A percentile compares a stretch with the other conserved stretches of the same genome.
Evolutionary conservation across 257 asterid genomes (phyloP).

Genomic region (Gentiana macrophylla): DNA sequence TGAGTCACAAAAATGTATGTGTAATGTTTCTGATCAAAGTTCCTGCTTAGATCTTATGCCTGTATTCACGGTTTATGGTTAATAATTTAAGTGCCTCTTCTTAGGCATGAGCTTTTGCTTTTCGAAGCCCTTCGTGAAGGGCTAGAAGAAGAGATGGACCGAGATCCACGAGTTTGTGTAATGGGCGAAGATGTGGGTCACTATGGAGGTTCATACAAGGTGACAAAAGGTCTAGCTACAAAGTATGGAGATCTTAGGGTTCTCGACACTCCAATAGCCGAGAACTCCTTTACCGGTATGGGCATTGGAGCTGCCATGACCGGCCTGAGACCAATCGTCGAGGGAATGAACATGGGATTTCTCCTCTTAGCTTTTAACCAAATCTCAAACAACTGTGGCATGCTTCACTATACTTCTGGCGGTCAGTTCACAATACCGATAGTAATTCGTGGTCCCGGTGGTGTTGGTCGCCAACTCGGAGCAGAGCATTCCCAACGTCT

Average conservation of each 20-base stretch:
- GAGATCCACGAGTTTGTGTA: constrained; percentile 67
- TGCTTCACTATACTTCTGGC: constrained; percentile 89
- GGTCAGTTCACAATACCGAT: constrained; percentile 76
- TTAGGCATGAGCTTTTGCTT: constrained; percentile 76
- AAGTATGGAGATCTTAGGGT: constrained; percentile 79
- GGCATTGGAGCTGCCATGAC: constrained; percentile 87
- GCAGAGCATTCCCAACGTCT: constrained; percentile 90
- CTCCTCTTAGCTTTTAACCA: constrained; percentile 79
- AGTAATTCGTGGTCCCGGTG: constrained; percentile 89
- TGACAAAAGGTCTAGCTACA: constrained; percentile 54
- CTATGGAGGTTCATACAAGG: constrained; percentile 86
- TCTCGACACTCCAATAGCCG: constrained; percentile 84
- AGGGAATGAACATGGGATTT: constrained; percentile 95
- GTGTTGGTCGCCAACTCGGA: constrained; percentile 91
- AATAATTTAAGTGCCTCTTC: background rate
- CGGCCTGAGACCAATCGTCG: constrained; percentile 67
- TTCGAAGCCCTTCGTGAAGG: constrained; percentile 87
- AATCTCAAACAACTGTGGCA: constrained; percentile 85
- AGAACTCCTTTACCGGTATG: constrained; percentile 86
- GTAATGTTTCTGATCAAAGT: too few relatives aligned
- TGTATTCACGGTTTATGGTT: background rate
- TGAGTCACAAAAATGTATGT: too few relatives aligned
- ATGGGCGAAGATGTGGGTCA: constrained; percentile 89
- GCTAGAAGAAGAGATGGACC: constrained; percentile 81
- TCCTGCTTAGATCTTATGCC: too few relatives aligned